Evolutionary conservation across 352 stramenopile species (phyloP).

Genomic region (Phytophthora quininea): DNA sequence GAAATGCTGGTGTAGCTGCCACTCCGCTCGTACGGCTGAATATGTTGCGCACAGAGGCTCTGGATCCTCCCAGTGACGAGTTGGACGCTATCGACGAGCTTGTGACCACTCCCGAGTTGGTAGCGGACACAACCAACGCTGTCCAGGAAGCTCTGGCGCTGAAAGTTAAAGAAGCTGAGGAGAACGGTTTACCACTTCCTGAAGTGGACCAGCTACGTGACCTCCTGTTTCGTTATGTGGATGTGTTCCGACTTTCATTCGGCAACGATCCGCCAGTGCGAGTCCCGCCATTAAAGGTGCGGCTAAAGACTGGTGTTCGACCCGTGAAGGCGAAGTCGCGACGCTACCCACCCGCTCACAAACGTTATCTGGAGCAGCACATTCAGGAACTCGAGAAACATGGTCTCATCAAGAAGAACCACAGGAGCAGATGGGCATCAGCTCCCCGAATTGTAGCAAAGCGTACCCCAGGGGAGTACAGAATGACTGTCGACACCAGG

Average conservation of each 20-base stretch:
- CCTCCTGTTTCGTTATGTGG: neutral
- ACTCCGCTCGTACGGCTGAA: neutral
- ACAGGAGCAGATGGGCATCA: constrained; percentile 5
- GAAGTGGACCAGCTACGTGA: neutral
- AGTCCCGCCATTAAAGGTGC: neutral
- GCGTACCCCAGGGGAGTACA: constrained; percentile 10
- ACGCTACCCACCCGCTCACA: constrained; percentile 1
- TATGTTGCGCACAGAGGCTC: neutral
- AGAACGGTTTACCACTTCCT: neutral
- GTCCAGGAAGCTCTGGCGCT: neutral
- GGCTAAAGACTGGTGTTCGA: neutral
- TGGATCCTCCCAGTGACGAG: neutral
- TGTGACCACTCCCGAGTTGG: neutral
- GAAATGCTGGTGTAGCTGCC: neutral
- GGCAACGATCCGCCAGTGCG: constrained; percentile 1
- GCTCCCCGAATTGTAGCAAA: constrained; percentile 3
- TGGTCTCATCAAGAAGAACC: neutral
- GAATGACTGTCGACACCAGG: constrained; percentile 25
- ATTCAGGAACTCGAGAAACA: neutral
- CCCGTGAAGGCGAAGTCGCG: neutral
- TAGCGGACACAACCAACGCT: neutral
- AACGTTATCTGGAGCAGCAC: neutral
- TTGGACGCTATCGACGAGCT: neutral
- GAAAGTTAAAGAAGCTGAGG: neutral
- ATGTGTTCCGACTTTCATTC: constrained; percentile 1